These are phyloP conservation scores for Cyphellophora europaea DNA, from an alignment of 2,329 filamentous ascomycete species.

Conservation along the genomic window DNA sequence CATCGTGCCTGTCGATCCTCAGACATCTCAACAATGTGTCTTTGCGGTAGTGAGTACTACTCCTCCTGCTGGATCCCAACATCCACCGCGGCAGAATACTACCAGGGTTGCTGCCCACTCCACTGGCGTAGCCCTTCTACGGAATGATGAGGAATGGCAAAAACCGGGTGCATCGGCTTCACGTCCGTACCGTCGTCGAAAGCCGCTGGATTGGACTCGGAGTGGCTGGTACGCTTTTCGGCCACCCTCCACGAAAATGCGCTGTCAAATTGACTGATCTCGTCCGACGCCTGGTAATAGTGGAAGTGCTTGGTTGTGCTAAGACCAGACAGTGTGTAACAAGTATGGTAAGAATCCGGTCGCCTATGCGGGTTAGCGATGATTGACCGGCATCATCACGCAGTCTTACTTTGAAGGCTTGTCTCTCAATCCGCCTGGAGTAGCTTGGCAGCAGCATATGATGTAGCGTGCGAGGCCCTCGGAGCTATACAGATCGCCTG, in stretches of 20 bases:
- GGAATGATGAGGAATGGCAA: constrained; percentile 65
- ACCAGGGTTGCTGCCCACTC: constrained; percentile 55
- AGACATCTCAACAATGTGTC: too few relatives aligned
- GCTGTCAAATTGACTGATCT: constrained; percentile 23
- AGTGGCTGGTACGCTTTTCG: constrained; percentile 34
- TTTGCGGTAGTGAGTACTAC: too few relatives aligned
- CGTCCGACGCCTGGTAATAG: constrained; percentile 27
- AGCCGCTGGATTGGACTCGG: constrained; percentile 21
- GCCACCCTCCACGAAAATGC: constrained; percentile 32
- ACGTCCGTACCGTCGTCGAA: constrained; percentile 37
- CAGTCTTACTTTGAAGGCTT: constrained; percentile 88
- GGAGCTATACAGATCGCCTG: constrained; percentile 56
- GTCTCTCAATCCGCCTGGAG: constrained; percentile 76
- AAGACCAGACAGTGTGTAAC: constrained; percentile 80
- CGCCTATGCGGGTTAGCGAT: too few relatives aligned
- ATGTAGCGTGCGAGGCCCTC: constrained; percentile 85
- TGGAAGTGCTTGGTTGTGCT: constrained; percentile 67
- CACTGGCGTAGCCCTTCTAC: constrained; percentile 57
- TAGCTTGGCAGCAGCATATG: constrained; percentile 72
- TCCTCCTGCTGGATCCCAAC: too few relatives aligned
- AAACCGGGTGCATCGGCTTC: constrained; percentile 67
- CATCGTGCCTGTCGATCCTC: too few relatives aligned
- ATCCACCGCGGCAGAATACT: too few relatives aligned
- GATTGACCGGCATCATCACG: too few relatives aligned
- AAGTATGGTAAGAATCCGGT: constrained; percentile 85